Evolutionary conservation across 2,329 filamentous ascomycete genomes (phyloP).

Genomic region (Colletotrichum kahawae): DNA sequence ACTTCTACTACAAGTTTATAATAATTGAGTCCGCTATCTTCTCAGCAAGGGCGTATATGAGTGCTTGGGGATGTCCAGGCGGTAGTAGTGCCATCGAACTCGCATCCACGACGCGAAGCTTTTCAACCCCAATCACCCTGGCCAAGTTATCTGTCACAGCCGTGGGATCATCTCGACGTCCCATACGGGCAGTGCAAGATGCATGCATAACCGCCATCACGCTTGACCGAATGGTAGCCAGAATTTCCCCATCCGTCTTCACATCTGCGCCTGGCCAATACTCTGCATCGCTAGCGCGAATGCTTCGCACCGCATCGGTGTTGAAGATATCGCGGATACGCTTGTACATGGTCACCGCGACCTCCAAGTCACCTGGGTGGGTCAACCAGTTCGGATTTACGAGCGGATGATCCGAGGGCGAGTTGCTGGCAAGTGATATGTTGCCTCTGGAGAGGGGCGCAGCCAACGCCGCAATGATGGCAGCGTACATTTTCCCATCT

Average conservation of each 20-base stretch:
- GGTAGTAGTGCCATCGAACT: constrained; percentile 10
- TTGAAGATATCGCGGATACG: constrained; percentile 43
- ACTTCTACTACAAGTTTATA: not conserved
- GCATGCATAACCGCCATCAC: constrained; percentile 9
- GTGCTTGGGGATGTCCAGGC: constrained; percentile 25
- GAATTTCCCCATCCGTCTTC: constrained; percentile 47
- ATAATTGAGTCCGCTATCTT: constrained; percentile 28
- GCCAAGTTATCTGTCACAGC: not conserved
- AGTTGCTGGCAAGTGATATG: not conserved
- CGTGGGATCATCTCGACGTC: not conserved
- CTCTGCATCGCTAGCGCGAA: constrained; percentile 38
- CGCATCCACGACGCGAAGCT: not conserved
- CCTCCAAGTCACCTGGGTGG: constrained; percentile 44
- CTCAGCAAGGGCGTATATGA: constrained; percentile 30
- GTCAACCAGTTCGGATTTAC: constrained; percentile 52
- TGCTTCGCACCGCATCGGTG: constrained; percentile 28
- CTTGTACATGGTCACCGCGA: constrained; percentile 46
- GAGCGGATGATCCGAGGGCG: constrained; percentile 32
- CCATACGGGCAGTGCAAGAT: not conserved
- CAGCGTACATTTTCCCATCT: constrained; percentile 10
- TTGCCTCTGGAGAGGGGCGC: constrained; percentile 48
- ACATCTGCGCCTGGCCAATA: constrained; percentile 37
- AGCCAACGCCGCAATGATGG: constrained; percentile 32
- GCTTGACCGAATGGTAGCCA: not conserved
- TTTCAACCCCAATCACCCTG: not conserved